Base-by-base conservation (phyloP, 352 stramenopile species). In the Phytopythium kandeliae region DNA sequence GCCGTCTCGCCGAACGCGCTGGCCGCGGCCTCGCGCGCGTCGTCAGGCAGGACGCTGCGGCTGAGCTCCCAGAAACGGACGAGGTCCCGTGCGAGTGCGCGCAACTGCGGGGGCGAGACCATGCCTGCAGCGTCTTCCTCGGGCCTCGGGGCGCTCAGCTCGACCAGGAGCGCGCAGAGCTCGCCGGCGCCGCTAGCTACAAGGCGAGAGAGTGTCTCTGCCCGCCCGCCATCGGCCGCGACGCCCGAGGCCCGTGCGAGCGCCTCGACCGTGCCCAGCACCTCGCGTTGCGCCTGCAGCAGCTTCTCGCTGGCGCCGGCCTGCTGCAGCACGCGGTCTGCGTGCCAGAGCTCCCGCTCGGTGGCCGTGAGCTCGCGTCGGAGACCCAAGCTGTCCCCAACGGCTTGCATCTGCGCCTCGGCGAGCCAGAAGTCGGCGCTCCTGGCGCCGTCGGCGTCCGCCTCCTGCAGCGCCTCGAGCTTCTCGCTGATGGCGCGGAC, bases 31-130 rank as follows among this genome's bases (percentile, higher is more conserved):
- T 12, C 31, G 3, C 19, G 30, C 30, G 15, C 31, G 3, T 13
- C 21, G 5, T 31, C 46, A 8, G 46, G 46, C 31, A 51, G 8
- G 25, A 25, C 46, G 46, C 30, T 33, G n/a, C 31, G 46, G 34
- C 22, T 44, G 15, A 53, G 47, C 22, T 16, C 1, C 47, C 47
- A 53, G 21, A 53, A 43, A 16, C 11, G 33, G 12, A 19, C 47
- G 7, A 53, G 21, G 4, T 30, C 34, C 33, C 24, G 47, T 8
- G 33, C 47, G 5, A 51, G 21, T 1, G 2, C 13, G 13, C n/a
- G 21, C n/a, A 45, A 21, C 38, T 45, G 7, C 38, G 38, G 21
- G n/a, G n/a, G 25, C 21, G 19, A 2, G 33, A 15, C 19, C 46
- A 22, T 17, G 16, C 15, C 30, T 16, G 7, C 16, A 22, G 45